A percentile compares a stretch with the other conserved stretches of the same genome.
Conservation (phyloP, 768 basidiomycete genomes). For the Rhodotorula graminis region DNA sequence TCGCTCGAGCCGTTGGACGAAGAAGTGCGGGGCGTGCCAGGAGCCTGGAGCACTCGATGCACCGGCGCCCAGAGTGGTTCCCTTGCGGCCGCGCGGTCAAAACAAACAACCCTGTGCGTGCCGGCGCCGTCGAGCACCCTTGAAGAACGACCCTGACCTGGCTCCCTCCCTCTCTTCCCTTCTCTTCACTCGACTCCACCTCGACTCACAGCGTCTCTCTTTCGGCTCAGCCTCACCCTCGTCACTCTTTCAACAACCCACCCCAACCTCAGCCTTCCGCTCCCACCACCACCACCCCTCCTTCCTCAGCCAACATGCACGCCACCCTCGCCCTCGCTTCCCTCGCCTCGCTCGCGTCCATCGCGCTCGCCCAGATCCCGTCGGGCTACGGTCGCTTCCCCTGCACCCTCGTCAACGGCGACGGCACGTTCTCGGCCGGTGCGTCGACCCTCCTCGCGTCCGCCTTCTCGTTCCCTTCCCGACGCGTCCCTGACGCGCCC, state of each 20-base stretch:
- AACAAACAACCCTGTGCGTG: neutral
- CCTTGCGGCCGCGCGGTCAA: neutral
- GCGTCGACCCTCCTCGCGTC: neutral
- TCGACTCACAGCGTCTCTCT: neutral
- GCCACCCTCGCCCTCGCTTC: conserved; percentile 4
- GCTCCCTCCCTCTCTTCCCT: neutral
- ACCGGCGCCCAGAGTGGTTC: too few species aligned
- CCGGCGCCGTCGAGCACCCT: neutral
- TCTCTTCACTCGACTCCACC: neutral
- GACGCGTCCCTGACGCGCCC: neutral
- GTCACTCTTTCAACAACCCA: neutral
- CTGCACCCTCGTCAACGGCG: conserved; percentile 19
- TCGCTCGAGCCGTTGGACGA: too few species aligned
- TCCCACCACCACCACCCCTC: too few species aligned
- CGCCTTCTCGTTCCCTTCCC: too few species aligned
- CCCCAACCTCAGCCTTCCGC: neutral
- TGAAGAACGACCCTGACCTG: neutral
- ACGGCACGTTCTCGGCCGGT: conserved; percentile 15
- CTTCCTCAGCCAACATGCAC: conserved; percentile 1
- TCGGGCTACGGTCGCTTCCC: conserved; percentile 22
- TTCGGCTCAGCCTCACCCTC: neutral
- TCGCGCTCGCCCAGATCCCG: conserved; percentile 5
- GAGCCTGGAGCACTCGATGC: neutral
- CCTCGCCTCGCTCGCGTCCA: conserved; percentile 10
- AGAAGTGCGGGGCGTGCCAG: neutral